These are phyloP conservation scores for Mycocentrospora acerina DNA, from an alignment of 2,329 filamentous ascomycete genomes.

Conservation along the genomic window DNA sequence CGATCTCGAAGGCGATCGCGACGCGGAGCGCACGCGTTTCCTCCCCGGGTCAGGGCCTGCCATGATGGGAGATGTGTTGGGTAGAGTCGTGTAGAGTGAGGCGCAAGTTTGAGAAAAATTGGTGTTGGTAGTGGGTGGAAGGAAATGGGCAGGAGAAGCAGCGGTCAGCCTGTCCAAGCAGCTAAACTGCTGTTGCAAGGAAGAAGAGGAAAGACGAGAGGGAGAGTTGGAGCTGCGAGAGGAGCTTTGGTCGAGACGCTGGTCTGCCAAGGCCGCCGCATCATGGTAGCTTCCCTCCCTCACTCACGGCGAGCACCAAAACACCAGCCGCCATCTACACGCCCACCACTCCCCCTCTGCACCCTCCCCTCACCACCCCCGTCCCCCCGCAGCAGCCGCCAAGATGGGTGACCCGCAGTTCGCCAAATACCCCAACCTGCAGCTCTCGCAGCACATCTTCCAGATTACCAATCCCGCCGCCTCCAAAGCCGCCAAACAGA, in stretches of 20 bases:
- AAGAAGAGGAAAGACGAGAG: not conserved
- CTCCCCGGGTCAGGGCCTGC: conserved; percentile 20
- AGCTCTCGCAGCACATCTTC: conserved; percentile 83
- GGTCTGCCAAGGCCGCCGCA: conserved; percentile 8
- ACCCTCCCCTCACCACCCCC: conserved; percentile 6
- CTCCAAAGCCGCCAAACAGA: conserved; percentile 65
- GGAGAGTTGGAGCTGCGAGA: not conserved
- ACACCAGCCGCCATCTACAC: conserved; percentile 10
- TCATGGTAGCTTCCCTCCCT: conserved; percentile 9
- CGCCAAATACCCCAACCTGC: conserved; percentile 79
- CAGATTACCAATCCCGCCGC: conserved; percentile 80
- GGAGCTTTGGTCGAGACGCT: not conserved
- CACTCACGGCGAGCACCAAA: conserved; percentile 15
- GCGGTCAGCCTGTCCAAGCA: too few relatives aligned
- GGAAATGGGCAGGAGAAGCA: too few relatives aligned
- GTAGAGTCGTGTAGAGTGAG: not conserved
- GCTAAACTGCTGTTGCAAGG: not conserved
- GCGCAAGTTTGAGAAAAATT: too few relatives aligned
- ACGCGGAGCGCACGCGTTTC: conserved; percentile 37
- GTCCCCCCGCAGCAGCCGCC: conserved; percentile 2
- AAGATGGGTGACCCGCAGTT: conserved; percentile 78
- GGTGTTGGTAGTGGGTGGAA: too few relatives aligned
- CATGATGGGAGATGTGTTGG: conserved; percentile 18
- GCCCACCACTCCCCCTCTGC: conserved; percentile 7
- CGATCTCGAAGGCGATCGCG: conserved; percentile 40